Conservation (phyloP, 202 grass and related monocot species). For the Musa balbisiana region DNA sequence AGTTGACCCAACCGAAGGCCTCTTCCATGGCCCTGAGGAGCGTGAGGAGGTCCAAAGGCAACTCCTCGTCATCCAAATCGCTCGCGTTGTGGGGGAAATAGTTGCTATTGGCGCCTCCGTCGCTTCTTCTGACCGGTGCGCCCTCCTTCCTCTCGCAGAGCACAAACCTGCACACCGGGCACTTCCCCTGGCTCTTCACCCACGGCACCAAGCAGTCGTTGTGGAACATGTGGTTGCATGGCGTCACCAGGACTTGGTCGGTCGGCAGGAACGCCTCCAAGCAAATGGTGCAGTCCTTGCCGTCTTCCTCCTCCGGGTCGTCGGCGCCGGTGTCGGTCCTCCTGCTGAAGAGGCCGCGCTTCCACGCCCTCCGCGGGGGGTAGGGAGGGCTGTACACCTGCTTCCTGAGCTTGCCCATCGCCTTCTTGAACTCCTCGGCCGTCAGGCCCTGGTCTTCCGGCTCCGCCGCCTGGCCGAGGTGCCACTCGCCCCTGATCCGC, state of each 20-base stretch:
- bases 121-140: neutral
- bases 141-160: constrained; percentile 34
- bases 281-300: constrained; percentile 53
- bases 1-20: constrained; percentile 38
- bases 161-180: constrained; percentile 12
- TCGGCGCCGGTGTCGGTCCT: constrained; percentile 11
- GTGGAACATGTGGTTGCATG: constrained; percentile 74
- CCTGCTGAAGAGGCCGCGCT: constrained; percentile 16
- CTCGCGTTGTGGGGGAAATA: neutral
- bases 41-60: constrained; percentile 33
- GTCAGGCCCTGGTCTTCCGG: constrained; percentile 31
- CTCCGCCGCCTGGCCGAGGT: constrained; percentile 12
- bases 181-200: constrained; percentile 50
- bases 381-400: constrained; percentile 33
- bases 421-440: constrained; percentile 39
- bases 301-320: constrained; percentile 7
- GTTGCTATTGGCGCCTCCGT: neutral
- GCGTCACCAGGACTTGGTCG: constrained; percentile 51
- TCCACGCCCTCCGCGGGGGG: constrained; percentile 12
- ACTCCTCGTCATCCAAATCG: neutral
- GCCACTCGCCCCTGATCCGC: constrained; percentile 37
- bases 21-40: constrained; percentile 58
- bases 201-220: constrained; percentile 43
- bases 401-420: constrained; percentile 46
- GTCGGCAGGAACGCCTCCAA: constrained; percentile 39